phyloP scores from a whole-genome alignment of 805 yeast species.

The Saturnispora silvae region DNA sequence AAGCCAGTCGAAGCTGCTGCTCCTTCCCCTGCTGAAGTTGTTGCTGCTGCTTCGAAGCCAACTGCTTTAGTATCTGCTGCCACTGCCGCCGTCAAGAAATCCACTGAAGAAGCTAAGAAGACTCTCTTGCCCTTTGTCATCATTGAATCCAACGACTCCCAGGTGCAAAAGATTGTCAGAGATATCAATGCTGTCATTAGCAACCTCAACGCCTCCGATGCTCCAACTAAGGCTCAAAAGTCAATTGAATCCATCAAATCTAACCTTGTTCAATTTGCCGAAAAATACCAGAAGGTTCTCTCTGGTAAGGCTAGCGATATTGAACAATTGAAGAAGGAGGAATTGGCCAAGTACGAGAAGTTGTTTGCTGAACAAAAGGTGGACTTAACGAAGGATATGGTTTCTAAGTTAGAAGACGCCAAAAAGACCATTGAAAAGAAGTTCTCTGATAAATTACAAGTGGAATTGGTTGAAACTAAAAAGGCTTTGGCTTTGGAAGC shows the following conservation, averaged over 20 bases:
- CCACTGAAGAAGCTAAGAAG: too few relatives aligned
- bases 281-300: slow-evolving; percentile 18
- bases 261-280: slow-evolving; percentile 15
- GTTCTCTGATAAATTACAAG: slow-evolving; percentile 43
- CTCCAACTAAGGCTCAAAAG: slow-evolving; percentile 17
- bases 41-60: not conserved
- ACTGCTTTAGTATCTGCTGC: too few relatives aligned
- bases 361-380: slow-evolving; percentile 32
- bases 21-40: not conserved
- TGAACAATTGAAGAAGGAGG: slow-evolving; percentile 5
- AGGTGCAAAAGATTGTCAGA: slow-evolving; percentile 26
- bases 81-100: too few relatives aligned
- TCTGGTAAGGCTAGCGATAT: slow-evolving; percentile 23
- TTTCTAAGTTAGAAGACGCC: slow-evolving; percentile 51
- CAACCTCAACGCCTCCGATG: slow-evolving; percentile 18
- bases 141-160: slow-evolving; percentile 22
- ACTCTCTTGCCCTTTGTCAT: slow-evolving; percentile 22
- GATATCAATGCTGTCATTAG: slow-evolving; percentile 28
- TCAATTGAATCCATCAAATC: slow-evolving; percentile 17
- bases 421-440: slow-evolving; percentile 49
- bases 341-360: slow-evolving; percentile 19
- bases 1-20: not conserved
- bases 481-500: slow-evolving; percentile 59
- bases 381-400: slow-evolving; percentile 47
- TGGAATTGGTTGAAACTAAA: slow-evolving; percentile 61